Percentiles rank a stretch among this genome's conserved stretches.
Conservation (phyloP, 805 yeast genomes). For the Metschnikowia koreensis region DNA sequence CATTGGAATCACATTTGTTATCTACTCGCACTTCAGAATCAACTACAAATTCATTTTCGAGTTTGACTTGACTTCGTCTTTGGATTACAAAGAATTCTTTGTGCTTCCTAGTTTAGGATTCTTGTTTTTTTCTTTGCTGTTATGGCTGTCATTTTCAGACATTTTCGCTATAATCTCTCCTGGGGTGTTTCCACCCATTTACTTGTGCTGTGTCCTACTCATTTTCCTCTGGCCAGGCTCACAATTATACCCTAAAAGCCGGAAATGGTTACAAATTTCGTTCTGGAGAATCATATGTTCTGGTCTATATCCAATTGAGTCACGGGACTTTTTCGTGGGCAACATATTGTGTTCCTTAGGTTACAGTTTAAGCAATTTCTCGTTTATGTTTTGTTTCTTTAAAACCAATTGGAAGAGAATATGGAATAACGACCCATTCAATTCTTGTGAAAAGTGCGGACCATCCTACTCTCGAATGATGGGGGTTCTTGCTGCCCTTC, state of each 20-base stretch:
- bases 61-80: slow-evolving; percentile 64
- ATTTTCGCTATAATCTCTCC: slow-evolving; percentile 68
- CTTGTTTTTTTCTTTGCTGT: slow-evolving; percentile 55
- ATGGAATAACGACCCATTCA: slow-evolving; percentile 32
- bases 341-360: slow-evolving; percentile 88
- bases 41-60: slow-evolving; percentile 93
- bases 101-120: slow-evolving; percentile 61
- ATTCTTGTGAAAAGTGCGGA: slow-evolving; percentile 53
- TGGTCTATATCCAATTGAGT: slow-evolving; percentile 93
- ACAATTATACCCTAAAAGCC: slow-evolving; percentile 53
- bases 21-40: slow-evolving; percentile 73
- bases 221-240: slow-evolving; percentile 62
- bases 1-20: slow-evolving; percentile 65
- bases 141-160: slow-evolving; percentile 73
- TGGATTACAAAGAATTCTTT: slow-evolving; percentile 64
- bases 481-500: slow-evolving; percentile 84
- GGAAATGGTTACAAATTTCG: slow-evolving; percentile 76
- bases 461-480: slow-evolving; percentile 69
- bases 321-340: slow-evolving; percentile 89
- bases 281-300: slow-evolving; percentile 70
- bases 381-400: slow-evolving; percentile 83
- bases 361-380: slow-evolving; percentile 80
- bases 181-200: slow-evolving; percentile 77
- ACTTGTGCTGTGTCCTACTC: slow-evolving; percentile 50
- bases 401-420: slow-evolving; percentile 65